A percentile compares a stretch with the other conserved stretches of the same genome.
Conservation (phyloP, 108 stramenopile species). For the Phaeodactylum tricornutum region DNA sequence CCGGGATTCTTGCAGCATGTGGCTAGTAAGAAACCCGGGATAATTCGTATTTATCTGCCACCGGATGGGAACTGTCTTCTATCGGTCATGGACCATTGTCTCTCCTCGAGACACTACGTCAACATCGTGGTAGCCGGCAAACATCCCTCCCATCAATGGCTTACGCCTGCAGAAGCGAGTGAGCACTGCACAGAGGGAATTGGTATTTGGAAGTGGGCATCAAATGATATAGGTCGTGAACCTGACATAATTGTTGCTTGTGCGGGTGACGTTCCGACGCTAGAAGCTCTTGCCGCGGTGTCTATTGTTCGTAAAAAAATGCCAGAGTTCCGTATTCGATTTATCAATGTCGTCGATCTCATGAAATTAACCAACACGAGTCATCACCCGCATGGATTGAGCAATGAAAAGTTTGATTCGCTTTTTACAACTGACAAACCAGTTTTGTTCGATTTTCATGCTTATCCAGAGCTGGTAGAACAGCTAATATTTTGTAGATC, state of each 20-base stretch:
- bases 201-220: conserved; percentile 17
- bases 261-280: conserved; percentile 18
- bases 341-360: conserved; percentile 23
- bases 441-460: conserved; percentile 17
- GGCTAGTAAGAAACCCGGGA: conserved; percentile 12
- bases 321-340: conserved; percentile 15
- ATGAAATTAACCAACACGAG: conserved; percentile 7
- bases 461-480: conserved; percentile 9
- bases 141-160: conserved; percentile 16
- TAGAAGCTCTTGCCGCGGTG: conserved; percentile 15
- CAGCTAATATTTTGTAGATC: conserved; percentile 9
- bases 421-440: conserved; percentile 18
- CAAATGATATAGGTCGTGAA: conserved; percentile 11
- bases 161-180: conserved; percentile 13
- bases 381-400: conserved; percentile 12
- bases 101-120: conserved; percentile 8
- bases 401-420: conserved; percentile 11
- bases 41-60: conserved; percentile 16
- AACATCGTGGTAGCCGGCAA: conserved; percentile 16
- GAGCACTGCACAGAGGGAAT: conserved; percentile 12
- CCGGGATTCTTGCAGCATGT: conserved; percentile 17
- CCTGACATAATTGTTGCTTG: conserved; percentile 20
- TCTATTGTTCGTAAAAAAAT: conserved; percentile 12
- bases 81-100: conserved; percentile 14
- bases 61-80: conserved; percentile 21